Evolutionary conservation across 805 yeast species (phyloP).

Genomic region (Sugiyamaella chiloensis): DNA sequence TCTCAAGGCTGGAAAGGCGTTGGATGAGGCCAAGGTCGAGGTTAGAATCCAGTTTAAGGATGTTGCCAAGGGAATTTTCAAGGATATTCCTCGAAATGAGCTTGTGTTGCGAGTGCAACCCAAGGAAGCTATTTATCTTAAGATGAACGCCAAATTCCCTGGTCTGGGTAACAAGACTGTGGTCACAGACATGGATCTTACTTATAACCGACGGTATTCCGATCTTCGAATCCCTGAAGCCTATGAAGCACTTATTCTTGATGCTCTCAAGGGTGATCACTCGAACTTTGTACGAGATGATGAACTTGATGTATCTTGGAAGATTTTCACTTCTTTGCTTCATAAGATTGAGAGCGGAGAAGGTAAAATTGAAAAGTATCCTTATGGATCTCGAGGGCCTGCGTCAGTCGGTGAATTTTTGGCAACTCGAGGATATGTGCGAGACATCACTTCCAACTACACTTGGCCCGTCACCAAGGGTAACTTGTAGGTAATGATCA

Average conservation of each 20-base stretch:
- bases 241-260: slow-evolving; percentile 91
- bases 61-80: slow-evolving; percentile 78
- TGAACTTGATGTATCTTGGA: slow-evolving; percentile 92
- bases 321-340: slow-evolving; percentile 85
- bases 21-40: slow-evolving; percentile 92
- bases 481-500: slow-evolving; percentile 21
- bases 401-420: slow-evolving; percentile 57
- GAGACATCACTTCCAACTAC: slow-evolving; percentile 60
- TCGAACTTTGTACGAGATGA: slow-evolving; percentile 98
- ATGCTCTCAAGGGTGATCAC: slow-evolving; percentile 87
- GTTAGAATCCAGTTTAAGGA: slow-evolving; percentile 88
- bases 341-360: slow-evolving; percentile 75
- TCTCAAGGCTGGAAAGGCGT: slow-evolving; percentile 96
- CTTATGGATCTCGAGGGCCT: slow-evolving; percentile 94
- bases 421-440: slow-evolving; percentile 66
- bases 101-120: slow-evolving; percentile 94
- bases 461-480: slow-evolving; percentile 72
- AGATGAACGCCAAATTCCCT: slow-evolving; percentile 90
- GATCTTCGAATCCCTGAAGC: slow-evolving; percentile 97
- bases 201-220: slow-evolving; percentile 75
- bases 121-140: slow-evolving; percentile 87
- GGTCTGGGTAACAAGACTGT: slow-evolving; percentile 82
- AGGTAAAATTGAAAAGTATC: slow-evolving; percentile 58
- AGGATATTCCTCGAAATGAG: slow-evolving; percentile 83
- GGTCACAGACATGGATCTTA: slow-evolving; percentile 85